Evolutionary conservation across 352 stramenopile genomes (phyloP).

Genomic region (Phytophthora podocarpi): DNA sequence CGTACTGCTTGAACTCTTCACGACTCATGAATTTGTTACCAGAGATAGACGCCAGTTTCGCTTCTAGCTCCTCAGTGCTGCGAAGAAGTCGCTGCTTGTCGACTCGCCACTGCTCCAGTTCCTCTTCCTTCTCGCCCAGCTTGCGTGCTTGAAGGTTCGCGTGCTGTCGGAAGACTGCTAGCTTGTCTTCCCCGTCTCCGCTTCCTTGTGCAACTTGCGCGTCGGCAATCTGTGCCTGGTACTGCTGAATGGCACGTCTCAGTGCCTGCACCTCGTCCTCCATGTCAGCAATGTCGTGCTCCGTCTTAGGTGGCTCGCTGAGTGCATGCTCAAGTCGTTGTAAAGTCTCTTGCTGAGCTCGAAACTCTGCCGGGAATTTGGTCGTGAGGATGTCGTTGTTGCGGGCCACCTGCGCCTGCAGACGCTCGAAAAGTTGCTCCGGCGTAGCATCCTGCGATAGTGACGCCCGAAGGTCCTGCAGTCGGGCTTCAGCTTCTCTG

Average conservation of each 20-base stretch:
- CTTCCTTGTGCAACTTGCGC: conserved; percentile 46
- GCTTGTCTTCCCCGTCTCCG: conserved; percentile 84
- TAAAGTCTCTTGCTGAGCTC: conserved; percentile 75
- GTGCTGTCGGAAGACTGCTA: conserved; percentile 92
- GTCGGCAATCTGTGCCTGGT: conserved; percentile 79
- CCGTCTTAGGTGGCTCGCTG: conserved; percentile 79
- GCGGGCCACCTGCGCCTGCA: conserved; percentile 77
- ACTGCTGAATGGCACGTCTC: conserved; percentile 63
- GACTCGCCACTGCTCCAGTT: conserved; percentile 71
- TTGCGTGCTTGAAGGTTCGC: conserved; percentile 89
- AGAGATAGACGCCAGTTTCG: conserved; percentile 49
- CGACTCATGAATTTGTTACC: conserved; percentile 84
- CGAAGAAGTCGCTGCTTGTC: conserved; percentile 66
- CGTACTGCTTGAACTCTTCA: conserved; percentile 92
- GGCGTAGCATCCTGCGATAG: conserved; percentile 77
- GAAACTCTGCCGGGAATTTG: conserved; percentile 84
- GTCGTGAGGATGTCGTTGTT: conserved; percentile 69
- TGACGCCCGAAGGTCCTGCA: conserved; percentile 76
- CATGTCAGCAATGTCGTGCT: conserved; percentile 89
- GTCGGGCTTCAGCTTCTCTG: conserved; percentile 69
- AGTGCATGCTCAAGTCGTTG: conserved; percentile 73
- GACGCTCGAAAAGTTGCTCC: conserved; percentile 89
- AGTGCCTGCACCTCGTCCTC: conserved; percentile 79
- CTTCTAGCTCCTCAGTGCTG: conserved; percentile 78
- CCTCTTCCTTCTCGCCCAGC: conserved; percentile 88